Evolutionary conservation across 2,329 filamentous ascomycete genomes (phyloP).

Genomic region (Diaporthe caulivora): DNA sequence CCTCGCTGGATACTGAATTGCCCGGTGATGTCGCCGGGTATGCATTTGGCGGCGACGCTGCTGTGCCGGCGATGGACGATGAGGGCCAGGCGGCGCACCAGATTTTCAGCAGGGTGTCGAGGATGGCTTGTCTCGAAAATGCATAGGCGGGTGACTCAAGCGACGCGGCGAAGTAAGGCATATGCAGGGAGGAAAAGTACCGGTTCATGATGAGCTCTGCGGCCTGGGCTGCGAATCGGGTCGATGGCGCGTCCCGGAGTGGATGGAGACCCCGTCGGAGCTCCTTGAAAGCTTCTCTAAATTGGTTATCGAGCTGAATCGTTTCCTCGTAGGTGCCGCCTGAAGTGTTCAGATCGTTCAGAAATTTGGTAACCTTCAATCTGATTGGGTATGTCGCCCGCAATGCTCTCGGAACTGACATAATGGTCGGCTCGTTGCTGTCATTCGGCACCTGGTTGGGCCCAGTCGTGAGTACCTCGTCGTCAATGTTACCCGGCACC

Average conservation of each 20-base stretch:
- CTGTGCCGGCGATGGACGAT: constrained; percentile 11
- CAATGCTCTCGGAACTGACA: constrained; percentile 62
- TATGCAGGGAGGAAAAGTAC: constrained; percentile 66
- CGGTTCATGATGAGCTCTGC: constrained; percentile 59
- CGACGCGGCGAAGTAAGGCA: constrained; percentile 59
- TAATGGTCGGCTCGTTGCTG: constrained; percentile 56
- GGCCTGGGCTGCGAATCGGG: constrained; percentile 57
- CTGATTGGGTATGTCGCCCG: constrained; percentile 58
- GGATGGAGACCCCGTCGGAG: constrained; percentile 49
- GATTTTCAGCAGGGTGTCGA: constrained; percentile 54
- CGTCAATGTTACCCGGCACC: constrained; percentile 64
- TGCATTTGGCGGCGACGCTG: constrained; percentile 29
- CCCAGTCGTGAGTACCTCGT: constrained; percentile 59
- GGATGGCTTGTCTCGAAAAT: constrained; percentile 55
- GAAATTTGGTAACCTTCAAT: constrained; percentile 56
- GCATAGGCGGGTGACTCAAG: constrained; percentile 61
- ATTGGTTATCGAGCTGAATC: constrained; percentile 58
- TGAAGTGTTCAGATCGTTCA: constrained; percentile 59
- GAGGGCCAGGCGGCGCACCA: constrained; percentile 42
- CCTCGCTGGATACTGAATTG: constrained; percentile 24
- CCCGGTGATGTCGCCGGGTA: constrained; percentile 39
- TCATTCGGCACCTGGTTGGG: constrained; percentile 39
- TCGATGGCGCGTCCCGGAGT: constrained; percentile 46
- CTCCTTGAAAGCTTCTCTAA: constrained; percentile 54
- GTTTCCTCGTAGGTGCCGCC: constrained; percentile 60